Conservation (phyloP, 75 land plant species). For the Chamaecyparis obtusa region DNA sequence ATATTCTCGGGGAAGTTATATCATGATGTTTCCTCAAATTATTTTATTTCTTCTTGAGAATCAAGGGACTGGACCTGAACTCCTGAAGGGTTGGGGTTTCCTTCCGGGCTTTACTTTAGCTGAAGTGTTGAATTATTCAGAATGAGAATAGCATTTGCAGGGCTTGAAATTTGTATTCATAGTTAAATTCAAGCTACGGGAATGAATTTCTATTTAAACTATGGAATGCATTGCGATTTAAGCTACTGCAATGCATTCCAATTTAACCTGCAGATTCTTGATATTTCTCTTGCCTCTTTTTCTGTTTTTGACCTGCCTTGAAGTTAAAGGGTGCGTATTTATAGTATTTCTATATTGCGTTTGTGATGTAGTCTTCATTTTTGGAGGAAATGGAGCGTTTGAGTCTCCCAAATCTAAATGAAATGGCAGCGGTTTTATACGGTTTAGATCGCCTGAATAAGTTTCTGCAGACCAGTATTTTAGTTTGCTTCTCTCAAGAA, state of each 20-base stretch:
- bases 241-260: background rate
- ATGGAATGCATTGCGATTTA: background rate
- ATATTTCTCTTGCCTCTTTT: background rate
- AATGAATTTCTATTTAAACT: background rate
- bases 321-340: background rate
- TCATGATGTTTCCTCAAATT: background rate
- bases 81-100: background rate
- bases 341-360: background rate
- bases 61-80: constrained; percentile 5
- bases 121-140: background rate
- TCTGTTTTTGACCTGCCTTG: background rate
- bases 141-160: background rate
- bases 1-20: background rate
- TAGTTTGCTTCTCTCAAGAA: background rate
- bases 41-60: background rate
- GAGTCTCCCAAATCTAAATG: background rate
- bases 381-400: background rate
- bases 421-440: background rate
- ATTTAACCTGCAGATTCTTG: background rate
- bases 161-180: constrained; percentile 3
- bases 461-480: background rate
- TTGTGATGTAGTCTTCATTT: background rate
- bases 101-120: too few species aligned
- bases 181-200: background rate
- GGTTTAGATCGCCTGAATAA: background rate